Base-by-base conservation (phyloP, 2,329 filamentous ascomycete genomes). In the Trichoderma asperellum region DNA sequence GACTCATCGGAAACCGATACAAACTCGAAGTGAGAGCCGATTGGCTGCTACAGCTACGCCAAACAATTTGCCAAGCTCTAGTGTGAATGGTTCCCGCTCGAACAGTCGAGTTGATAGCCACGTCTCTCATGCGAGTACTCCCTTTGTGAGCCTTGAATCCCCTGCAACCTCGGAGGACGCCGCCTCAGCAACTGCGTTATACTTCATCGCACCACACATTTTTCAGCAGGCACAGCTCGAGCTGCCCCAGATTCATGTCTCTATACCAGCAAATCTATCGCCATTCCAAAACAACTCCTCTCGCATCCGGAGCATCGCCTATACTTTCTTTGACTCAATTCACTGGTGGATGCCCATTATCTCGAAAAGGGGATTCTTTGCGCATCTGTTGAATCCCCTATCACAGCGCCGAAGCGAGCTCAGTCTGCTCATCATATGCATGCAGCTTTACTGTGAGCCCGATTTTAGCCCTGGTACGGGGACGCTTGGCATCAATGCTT, bases 301-400 rank as follows among this genome's bases (percentile, higher is more conserved):
- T n/a, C 58, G 37, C 24, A 60, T 60, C 5, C 58, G 58, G 16
- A 60, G 43, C 8, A 60, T 60, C 29, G 58, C 58, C 21, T 60
- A 60, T 60, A 47, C 37, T 1, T 60, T 60, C 37, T 60, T 60
- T 11, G 58, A 60, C 37, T 60, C 58, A n/a, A 32, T 60, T 10
- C 58, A 60, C 35, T 60, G 58, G 58, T 60, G 37, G 58, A 60
- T 60, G 58, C 58, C 58, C 5, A 11, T 60, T 12, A 60, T 60
- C 24, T 60, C 58, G 6, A 60, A 60, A 60, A 60, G 16, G 37
- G 58, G 24, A 14, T 60, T 60, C 37, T 60, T 60, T 47, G 58
- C 58, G 0, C 58, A 60, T n/a, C 24, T 60, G 24, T 16, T 60
- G 58, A 60, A 47, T 40, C 58, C 58, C 14, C 37, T 60, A 24